Evolutionary conservation across 2,329 filamentous ascomycete species (phyloP).

Genomic region (Fusarium haematococcum): DNA sequence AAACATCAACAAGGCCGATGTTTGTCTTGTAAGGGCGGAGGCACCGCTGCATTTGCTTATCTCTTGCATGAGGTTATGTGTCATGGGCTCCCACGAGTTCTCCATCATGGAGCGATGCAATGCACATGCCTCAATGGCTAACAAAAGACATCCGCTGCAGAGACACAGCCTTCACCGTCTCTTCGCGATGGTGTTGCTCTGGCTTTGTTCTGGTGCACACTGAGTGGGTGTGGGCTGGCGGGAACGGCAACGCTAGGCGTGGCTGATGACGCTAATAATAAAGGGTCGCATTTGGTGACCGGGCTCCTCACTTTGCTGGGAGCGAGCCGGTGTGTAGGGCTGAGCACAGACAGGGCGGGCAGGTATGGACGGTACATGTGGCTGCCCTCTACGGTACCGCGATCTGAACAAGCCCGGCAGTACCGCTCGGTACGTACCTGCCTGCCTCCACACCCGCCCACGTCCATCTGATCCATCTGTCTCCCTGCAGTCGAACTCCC

Average conservation of each 20-base stretch:
- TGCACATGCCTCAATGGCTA: background rate
- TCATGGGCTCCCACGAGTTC: background rate
- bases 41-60: background rate
- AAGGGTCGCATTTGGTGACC: slow-evolving; percentile 36
- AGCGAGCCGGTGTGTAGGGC: slow-evolving; percentile 42
- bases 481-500: slow-evolving; percentile 21
- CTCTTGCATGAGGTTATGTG: background rate
- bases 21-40: slow-evolving; percentile 1
- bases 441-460: background rate
- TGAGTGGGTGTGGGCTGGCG: slow-evolving; percentile 38
- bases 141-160: background rate
- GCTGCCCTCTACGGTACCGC: slow-evolving; percentile 13
- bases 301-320: slow-evolving; percentile 25
- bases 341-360: slow-evolving; percentile 40
- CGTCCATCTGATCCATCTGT: background rate
- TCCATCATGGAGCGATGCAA: background rate
- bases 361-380: slow-evolving; percentile 26
- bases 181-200: slow-evolving; percentile 22
- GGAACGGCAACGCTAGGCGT: slow-evolving; percentile 45
- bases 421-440: slow-evolving; percentile 15
- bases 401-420: slow-evolving; percentile 15
- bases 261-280: slow-evolving; percentile 44
- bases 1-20: background rate
- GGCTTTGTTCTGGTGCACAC: slow-evolving; percentile 1
- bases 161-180: slow-evolving; percentile 38